Conservation (phyloP, 2,329 filamentous ascomycete genomes). For the Teratosphaeria viscida region DNA sequence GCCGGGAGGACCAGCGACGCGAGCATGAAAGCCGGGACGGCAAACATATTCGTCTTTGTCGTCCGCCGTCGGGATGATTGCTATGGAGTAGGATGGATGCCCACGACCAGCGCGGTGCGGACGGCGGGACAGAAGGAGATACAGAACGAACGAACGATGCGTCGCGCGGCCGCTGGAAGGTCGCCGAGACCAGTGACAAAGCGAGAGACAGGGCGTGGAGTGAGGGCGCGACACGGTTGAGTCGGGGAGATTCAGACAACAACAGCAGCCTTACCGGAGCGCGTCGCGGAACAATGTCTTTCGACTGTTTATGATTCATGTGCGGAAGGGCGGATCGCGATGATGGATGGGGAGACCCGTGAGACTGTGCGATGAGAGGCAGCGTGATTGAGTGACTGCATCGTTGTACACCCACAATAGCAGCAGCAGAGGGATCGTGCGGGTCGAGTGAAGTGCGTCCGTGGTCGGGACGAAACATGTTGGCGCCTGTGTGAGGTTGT, state of each 20-base stretch:
- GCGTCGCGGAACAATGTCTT: constrained; percentile 1
- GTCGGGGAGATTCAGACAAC: neutral
- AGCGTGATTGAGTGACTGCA: neutral
- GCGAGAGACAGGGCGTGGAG: neutral
- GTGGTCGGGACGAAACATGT: constrained; percentile 10
- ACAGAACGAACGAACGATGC: neutral
- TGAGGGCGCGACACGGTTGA: neutral
- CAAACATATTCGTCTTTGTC: neutral
- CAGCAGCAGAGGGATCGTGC: constrained; percentile 9
- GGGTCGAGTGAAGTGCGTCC: constrained; percentile 1
- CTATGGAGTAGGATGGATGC: neutral
- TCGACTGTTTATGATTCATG: neutral
- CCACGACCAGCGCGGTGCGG: constrained; percentile 5
- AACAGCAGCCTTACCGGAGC: constrained; percentile 1
- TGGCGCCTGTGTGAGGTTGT: constrained; percentile 10
- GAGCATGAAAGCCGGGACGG: neutral
- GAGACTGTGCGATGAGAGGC: neutral
- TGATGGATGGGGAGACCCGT: neutral
- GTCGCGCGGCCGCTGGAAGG: neutral
- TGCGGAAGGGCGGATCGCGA: neutral
- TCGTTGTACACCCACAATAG: constrained; percentile 13
- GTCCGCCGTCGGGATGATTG: neutral
- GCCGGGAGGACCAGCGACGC: constrained; percentile 5
- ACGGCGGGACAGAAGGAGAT: neutral
- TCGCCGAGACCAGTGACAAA: neutral